Percentiles rank a stretch among this genome's conserved stretches.
Evolutionary conservation across 2,329 filamentous ascomycete genomes (phyloP).

Genomic region (Cryphonectria naterciae): DNA sequence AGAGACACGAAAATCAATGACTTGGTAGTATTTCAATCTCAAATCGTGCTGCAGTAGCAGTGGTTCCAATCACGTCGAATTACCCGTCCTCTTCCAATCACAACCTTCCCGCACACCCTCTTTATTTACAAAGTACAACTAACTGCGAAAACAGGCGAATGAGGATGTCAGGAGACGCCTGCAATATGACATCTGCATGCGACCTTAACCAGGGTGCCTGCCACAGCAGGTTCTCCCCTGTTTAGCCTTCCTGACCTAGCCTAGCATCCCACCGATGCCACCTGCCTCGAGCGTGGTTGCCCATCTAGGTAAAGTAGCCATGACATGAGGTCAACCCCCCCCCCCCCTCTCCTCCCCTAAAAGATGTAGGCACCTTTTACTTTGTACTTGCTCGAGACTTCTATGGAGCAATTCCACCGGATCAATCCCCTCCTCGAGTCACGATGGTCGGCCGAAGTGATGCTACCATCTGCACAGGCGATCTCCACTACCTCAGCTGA

Average conservation of each 20-base stretch:
- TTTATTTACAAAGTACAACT: not conserved
- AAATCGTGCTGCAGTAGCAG: not conserved
- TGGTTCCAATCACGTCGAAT: not conserved
- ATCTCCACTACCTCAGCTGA: not conserved
- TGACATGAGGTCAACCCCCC: not conserved
- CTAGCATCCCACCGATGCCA: not conserved
- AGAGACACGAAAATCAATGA: not conserved
- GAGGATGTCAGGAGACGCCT: not conserved
- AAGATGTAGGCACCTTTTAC: not conserved
- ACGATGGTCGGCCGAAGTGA: conserved; percentile 9
- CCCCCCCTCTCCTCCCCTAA: no score
- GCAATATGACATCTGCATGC: conserved; percentile 9
- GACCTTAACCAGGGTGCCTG: not conserved
- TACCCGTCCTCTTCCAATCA: not conserved
- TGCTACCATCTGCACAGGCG: conserved; percentile 18
- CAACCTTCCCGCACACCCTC: not conserved
- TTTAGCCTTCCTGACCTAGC: conserved; percentile 11
- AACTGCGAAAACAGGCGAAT: conserved; percentile 7
- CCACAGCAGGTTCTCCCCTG: not conserved
- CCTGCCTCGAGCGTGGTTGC: not conserved
- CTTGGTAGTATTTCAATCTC: not conserved
- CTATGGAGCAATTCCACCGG: not conserved
- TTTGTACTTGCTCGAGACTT: not conserved
- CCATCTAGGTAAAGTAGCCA: not conserved
- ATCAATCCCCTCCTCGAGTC: conserved; percentile 13